Evolutionary conservation across 148 eudicot genomes (phyloP).

Genomic region (Bassia scoparia): DNA sequence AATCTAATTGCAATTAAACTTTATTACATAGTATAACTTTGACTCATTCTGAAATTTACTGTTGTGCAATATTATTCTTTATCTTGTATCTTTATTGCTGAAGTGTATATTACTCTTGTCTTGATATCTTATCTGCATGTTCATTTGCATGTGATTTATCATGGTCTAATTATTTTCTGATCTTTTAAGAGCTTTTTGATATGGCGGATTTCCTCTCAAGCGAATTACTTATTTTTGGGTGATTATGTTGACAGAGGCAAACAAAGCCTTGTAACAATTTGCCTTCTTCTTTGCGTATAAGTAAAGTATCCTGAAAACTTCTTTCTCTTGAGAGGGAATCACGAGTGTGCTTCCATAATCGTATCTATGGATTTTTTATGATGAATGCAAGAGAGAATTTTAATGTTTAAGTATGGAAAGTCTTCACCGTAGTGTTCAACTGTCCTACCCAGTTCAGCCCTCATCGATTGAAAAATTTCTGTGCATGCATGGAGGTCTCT

Average conservation of each 20-base stretch:
- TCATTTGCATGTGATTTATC: slow-evolving; percentile 46
- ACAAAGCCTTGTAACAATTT: slow-evolving; percentile 55
- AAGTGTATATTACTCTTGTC: background rate
- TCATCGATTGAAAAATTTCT: slow-evolving; percentile 56
- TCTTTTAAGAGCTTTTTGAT: slow-evolving; percentile 55
- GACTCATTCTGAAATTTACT: background rate
- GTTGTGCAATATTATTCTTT: background rate
- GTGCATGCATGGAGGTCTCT: slow-evolving; percentile 68
- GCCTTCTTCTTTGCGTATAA: slow-evolving; percentile 57
- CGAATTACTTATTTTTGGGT: slow-evolving; percentile 58
- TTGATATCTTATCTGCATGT: slow-evolving; percentile 16
- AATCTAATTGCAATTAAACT: background rate
- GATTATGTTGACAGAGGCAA: slow-evolving; percentile 64
- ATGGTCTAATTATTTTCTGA: slow-evolving; percentile 59
- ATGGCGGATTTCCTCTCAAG: slow-evolving; percentile 55
- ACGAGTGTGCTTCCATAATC: slow-evolving; percentile 61
- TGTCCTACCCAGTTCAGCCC: slow-evolving; percentile 57
- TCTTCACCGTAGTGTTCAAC: slow-evolving; percentile 55
- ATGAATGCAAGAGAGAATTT: slow-evolving; percentile 62
- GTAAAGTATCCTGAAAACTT: slow-evolving; percentile 49
- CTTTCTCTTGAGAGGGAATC: slow-evolving; percentile 52
- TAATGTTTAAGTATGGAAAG: slow-evolving; percentile 51
- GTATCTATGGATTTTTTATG: slow-evolving; percentile 60
- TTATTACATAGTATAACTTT: background rate
- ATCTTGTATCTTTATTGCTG: slow-evolving; percentile 3